These are phyloP conservation scores for Agaricus subrufescens DNA, from an alignment of 768 basidiomycete species.

Conservation along the genomic window DNA sequence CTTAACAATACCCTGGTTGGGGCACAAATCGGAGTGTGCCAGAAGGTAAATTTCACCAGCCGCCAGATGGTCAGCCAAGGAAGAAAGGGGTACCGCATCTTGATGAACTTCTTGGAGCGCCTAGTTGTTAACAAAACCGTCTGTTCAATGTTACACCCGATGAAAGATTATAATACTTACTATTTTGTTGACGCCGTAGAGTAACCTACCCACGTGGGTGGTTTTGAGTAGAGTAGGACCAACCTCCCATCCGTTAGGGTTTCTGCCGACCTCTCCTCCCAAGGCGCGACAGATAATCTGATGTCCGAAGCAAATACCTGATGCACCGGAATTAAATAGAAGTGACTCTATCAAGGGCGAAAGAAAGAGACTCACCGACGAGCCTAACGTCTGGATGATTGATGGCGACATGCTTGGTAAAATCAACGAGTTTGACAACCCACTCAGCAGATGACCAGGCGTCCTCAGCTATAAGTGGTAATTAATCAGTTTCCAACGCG, in stretches of 20 bases:
- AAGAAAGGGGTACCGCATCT: no score
- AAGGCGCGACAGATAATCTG: constrained; percentile 69
- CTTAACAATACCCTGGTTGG: constrained; percentile 72
- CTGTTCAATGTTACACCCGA: no score
- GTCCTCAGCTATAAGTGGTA: constrained; percentile 47
- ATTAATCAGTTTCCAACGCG: not conserved
- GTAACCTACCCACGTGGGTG: constrained; percentile 59
- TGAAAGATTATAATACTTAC: no score
- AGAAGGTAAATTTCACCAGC: constrained; percentile 46
- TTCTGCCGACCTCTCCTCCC: constrained; percentile 64
- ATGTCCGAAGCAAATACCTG: constrained; percentile 91
- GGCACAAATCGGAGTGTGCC: constrained; percentile 48
- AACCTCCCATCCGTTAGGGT: constrained; percentile 73
- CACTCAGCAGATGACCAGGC: constrained; percentile 75
- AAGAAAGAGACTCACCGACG: constrained; percentile 44
- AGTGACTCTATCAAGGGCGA: not conserved
- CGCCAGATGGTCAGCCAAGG: constrained; percentile 29
- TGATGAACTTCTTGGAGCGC: no score
- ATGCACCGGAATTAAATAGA: not conserved
- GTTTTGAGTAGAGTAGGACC: constrained; percentile 54
- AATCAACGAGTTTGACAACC: constrained; percentile 66
- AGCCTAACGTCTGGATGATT: not conserved
- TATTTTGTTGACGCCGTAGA: constrained; percentile 18
- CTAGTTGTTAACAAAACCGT: no score
- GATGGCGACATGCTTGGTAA: constrained; percentile 23